A percentile compares a stretch with the other conserved stretches of the same genome.
These are phyloP conservation scores for Boletus coccyginus DNA, from an alignment of 768 basidiomycete species.

Conservation along the genomic window DNA sequence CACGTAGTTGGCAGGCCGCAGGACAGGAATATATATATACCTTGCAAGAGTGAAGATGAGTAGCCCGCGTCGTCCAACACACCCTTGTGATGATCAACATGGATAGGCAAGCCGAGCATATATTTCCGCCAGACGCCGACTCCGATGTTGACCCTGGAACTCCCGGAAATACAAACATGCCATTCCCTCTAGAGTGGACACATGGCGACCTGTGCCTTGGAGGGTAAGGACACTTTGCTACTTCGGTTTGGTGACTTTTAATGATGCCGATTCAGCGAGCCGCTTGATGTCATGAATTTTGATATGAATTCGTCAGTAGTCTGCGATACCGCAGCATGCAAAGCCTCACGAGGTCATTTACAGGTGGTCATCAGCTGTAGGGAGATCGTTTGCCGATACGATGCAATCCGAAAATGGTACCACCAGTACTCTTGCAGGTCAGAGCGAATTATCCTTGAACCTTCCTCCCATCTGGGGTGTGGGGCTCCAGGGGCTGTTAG, in stretches of 20 bases:
- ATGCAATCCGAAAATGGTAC: too few relatives aligned
- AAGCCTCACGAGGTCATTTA: too few relatives aligned
- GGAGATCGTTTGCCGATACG: too few relatives aligned
- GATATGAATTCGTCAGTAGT: constrained; percentile 5
- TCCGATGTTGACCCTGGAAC: too few relatives aligned
- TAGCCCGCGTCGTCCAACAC: background rate
- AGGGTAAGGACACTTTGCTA: background rate
- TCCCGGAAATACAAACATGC: too few relatives aligned
- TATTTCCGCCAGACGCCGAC: background rate
- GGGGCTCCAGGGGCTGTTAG: background rate
- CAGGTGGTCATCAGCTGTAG: too few relatives aligned
- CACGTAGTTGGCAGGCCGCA: background rate
- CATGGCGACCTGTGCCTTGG: accelerated
- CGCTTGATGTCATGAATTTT: background rate
- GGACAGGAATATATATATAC: background rate
- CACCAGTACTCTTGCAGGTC: too few relatives aligned
- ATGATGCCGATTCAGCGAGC: background rate
- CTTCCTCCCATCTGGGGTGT: background rate
- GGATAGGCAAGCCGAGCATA: too few relatives aligned
- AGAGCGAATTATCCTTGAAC: background rate
- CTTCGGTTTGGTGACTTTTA: background rate
- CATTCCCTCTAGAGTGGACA: background rate
- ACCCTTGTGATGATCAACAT: background rate
- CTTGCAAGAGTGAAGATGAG: background rate
- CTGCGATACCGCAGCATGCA: background rate